Evolutionary conservation across 1,284 basidiomycete genomes (phyloP), one percentile per base, ranked within the genome.

Genomic region (Thelephora terrestris): DNA sequence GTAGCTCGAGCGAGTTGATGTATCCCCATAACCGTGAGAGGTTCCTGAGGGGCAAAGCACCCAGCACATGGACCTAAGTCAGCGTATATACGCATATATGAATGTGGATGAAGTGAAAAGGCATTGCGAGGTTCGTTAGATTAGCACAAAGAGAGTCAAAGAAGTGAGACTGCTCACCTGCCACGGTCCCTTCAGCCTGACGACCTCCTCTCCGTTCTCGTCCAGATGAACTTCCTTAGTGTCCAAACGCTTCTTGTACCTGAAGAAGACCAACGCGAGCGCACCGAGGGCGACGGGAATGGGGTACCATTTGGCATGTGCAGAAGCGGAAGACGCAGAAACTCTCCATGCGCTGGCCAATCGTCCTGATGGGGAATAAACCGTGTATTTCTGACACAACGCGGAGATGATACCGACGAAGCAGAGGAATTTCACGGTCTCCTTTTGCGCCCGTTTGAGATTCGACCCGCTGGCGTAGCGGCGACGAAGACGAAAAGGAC

Each of bases 11-110:
- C 3, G 85, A 88, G 70, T 98, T 99, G 50, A 96, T 62, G 67
- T 93, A 94, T 7, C 96, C 96, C 93, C 95, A 99, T 7, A 97
- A 68, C 5, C 94, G 85, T 23, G 93, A 98, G 60, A 98, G 81
- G 56, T 91, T 91, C 40, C 94, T 84, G 16, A 99, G 77, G 0
- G 95, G 95, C 3, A 99, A 78, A 6, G 94, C 94, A 47, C 93
- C 95, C 44, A 99, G 75, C 47, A 99, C 92, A 66, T 96, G 90
- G 23, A 98, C 91, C 91, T 96, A 49, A 17, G 42, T 14, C 4
- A 20, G 18, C 25, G 21, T 39, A 46, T 17, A 47, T 34, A 45
- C 25, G 2, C 37, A 10, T n/a, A 18, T 17, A 24, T 20, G 9
- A n/a, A 40, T 5, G 18, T 3, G 16, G 16, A 35, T 18, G 39